Conservation (phyloP, 1,284 basidiomycete genomes). For the Ganoderma lingzhi region DNA sequence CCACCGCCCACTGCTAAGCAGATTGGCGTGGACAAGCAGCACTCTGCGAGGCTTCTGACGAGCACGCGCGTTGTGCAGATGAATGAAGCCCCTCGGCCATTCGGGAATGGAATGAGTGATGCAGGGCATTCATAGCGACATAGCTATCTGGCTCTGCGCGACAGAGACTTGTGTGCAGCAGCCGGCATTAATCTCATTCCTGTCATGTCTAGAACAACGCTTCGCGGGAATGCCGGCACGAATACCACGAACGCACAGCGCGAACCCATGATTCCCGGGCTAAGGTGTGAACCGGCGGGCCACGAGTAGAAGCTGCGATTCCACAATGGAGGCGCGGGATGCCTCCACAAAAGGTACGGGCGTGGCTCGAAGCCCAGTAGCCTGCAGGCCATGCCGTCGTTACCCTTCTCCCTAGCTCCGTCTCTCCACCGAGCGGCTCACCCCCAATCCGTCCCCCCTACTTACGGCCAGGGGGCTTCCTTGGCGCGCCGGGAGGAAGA, state of each 20-base stretch:
- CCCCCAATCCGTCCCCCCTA: not conserved
- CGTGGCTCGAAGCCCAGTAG: slow-evolving; percentile 18
- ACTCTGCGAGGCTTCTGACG: not conserved
- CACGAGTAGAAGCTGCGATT: slow-evolving; percentile 13
- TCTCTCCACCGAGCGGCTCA: slow-evolving; percentile 18
- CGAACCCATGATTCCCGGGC: slow-evolving; percentile 4
- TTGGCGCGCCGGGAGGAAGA: not conserved
- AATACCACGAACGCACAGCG: not conserved
- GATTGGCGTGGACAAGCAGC: slow-evolving; percentile 11
- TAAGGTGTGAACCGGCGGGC: slow-evolving; percentile 18
- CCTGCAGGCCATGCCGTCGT: slow-evolving; percentile 8
- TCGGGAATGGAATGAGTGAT: not conserved
- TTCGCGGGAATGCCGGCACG: slow-evolving; percentile 6
- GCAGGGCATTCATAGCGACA: not conserved
- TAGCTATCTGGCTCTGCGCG: not conserved
- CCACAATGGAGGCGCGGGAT: slow-evolving; percentile 10
- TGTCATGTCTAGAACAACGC: slow-evolving; percentile 12
- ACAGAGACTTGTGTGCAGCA: slow-evolving; percentile 10
- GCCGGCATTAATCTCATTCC: slow-evolving; percentile 21
- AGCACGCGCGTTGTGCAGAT: not conserved
- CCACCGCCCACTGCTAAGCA: not conserved
- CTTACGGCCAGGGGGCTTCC: not conserved
- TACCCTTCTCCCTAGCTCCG: slow-evolving; percentile 17
- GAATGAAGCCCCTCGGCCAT: not conserved
- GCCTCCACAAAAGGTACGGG: slow-evolving; percentile 16